Evolutionary conservation across 2,329 filamentous ascomycete genomes (phyloP).

Genomic region (Apiospora marii): DNA sequence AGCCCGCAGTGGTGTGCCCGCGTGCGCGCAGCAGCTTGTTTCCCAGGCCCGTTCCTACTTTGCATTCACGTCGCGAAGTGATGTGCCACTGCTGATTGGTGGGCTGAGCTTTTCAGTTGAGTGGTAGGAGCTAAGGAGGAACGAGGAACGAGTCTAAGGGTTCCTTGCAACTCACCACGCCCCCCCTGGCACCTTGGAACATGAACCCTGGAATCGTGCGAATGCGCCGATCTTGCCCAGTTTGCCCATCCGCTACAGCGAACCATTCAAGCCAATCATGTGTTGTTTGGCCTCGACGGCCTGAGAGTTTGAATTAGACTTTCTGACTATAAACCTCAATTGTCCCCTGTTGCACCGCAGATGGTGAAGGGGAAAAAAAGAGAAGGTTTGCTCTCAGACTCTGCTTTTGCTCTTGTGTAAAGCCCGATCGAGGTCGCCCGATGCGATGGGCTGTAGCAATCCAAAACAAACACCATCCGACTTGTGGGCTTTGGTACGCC

Average conservation of each 20-base stretch:
- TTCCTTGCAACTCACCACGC: conserved; percentile 1
- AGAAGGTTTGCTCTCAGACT: conserved; percentile 17
- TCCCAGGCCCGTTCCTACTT: conserved; percentile 6
- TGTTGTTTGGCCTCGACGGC: conserved; percentile 9
- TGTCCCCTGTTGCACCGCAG: not conserved
- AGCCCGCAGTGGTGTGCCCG: conserved; percentile 16
- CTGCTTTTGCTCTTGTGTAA: conserved; percentile 8
- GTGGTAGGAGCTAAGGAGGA: conserved; percentile 19
- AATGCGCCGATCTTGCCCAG: conserved; percentile 13
- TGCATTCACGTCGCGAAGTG: not conserved
- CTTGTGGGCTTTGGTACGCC: conserved; percentile 18
- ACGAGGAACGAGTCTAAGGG: conserved; percentile 17
- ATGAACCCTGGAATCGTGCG: conserved; percentile 17
- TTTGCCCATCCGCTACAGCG: conserved; percentile 18
- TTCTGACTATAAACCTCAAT: conserved; percentile 9
- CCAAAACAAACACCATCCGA: conserved; percentile 13
- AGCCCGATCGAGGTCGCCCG: conserved; percentile 8
- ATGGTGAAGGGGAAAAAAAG: conserved; percentile 1
- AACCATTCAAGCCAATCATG: conserved; percentile 9
- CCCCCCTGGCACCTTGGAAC: conserved; percentile 10
- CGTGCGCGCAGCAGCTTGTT: conserved; percentile 5
- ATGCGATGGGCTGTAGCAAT: conserved; percentile 20
- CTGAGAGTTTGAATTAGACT: conserved; percentile 18
- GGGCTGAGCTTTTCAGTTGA: conserved; percentile 12
- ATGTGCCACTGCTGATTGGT: conserved; percentile 14